Base-by-base conservation (phyloP, 306 rosid species). In the Castanea sativa region DNA sequence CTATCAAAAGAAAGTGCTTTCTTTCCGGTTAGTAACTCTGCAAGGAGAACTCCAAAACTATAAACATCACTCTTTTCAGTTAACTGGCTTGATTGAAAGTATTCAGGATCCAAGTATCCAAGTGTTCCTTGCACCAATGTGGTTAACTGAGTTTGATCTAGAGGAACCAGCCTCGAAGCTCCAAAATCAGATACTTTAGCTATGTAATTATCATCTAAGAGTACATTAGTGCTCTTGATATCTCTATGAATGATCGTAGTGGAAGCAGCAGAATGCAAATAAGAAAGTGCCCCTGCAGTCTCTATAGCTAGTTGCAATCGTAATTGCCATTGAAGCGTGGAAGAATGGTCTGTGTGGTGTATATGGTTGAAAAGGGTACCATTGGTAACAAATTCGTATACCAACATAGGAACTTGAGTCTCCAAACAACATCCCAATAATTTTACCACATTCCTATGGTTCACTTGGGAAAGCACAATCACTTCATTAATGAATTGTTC, bases 361-460 rank as follows among this genome's bases (percentile, higher is more conserved):
- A 86, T 20, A 55, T 77, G 76, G 1, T 84, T 69, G n/a, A 15
- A 83, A 1, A 88, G 86, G 5, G 89, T 82, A 0, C 88, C 88
- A 2, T 86, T 77, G 3, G 53, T 23, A 8, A 84, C 67, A 73
- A 84, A 88, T 71, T 88, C 89, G 19, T 86, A 84, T 6, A 88
- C 92, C 55, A 88, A 58, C 7, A 79, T 61, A 56, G 89, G 92
- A 12, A 84, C 84, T 74, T 86, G 35, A 0, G 82, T 84, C 45
- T 86, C 90, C 6, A 86, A 71, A 75, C 88, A 86, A 23, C 92
- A 89, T 0, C 92, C 92, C 1, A 89, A 78, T 25, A 89, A 85
- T 45, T 70, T 80, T 2, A 82, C 88, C 49, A 84, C 84, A 74
- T 86, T 86, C 8, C 87, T 82, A 2, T 84, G 90, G 61, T 84